A percentile compares a stretch with the other conserved stretches of the same genome.
phyloP scores from a whole-genome alignment of 2,329 filamentous ascomycete genomes.

The Parascedosporium putredinis region DNA sequence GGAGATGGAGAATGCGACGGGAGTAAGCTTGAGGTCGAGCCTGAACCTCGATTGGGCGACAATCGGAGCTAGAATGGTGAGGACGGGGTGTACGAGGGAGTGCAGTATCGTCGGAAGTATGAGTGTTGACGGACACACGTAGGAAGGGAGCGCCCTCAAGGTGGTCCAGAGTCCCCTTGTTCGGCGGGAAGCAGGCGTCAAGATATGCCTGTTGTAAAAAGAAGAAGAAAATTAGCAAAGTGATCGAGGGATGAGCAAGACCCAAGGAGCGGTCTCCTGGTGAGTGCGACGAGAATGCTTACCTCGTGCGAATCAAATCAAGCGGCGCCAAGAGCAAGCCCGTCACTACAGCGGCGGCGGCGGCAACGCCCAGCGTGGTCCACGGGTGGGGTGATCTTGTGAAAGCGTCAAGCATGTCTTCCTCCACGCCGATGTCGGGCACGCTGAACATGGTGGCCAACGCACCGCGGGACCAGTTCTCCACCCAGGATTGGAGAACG shows the following conservation, averaged over 20 bases:
- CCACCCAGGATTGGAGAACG: constrained; percentile 73
- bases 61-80: constrained; percentile 74
- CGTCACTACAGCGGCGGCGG: constrained; percentile 55
- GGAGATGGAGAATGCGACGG: constrained; percentile 69
- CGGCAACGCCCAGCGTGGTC: constrained; percentile 65
- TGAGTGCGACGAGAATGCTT: too few relatives aligned
- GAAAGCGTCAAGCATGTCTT: constrained; percentile 54
- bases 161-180: constrained; percentile 70
- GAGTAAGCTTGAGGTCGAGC: constrained; percentile 72
- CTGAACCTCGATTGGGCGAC: constrained; percentile 75
- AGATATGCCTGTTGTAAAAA: constrained; percentile 61
- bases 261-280: too few relatives aligned
- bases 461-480: constrained; percentile 85
- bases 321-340: constrained; percentile 76
- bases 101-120: constrained; percentile 79
- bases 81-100: constrained; percentile 70
- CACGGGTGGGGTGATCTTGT: constrained; percentile 68
- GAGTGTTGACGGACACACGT: constrained; percentile 59
- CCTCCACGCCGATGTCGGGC: constrained; percentile 68
- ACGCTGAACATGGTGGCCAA: constrained; percentile 86
- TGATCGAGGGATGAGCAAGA: too few relatives aligned
- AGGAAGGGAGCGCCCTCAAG: constrained; percentile 68
- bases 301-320: constrained; percentile 75
- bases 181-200: constrained; percentile 66
- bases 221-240: too few relatives aligned